Evolutionary conservation across 306 rosid species (phyloP).

Genomic region (Castanea mollissima): DNA sequence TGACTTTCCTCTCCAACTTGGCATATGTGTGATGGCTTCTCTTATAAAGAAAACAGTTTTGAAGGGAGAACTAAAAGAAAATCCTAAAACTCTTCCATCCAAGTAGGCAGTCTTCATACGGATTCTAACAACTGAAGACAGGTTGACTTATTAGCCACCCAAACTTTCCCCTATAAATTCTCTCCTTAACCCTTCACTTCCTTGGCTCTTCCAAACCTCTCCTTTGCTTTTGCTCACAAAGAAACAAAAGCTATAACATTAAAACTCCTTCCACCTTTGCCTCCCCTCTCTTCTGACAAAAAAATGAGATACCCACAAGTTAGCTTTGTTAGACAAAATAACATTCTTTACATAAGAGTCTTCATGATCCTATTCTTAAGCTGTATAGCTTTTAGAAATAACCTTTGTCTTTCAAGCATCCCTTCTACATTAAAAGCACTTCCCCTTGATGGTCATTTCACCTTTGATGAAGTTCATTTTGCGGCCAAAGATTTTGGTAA

Average conservation of each 20-base stretch:
- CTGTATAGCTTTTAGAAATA: conserved; percentile 42
- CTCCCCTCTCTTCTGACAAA: conserved; percentile 24
- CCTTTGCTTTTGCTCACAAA: conserved; percentile 26
- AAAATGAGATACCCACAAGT: conserved; percentile 40
- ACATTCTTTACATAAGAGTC: conserved; percentile 45
- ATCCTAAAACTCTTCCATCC: conserved; percentile 55
- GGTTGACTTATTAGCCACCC: conserved; percentile 69
- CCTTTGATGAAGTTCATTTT: conserved; percentile 52
- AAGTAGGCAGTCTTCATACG: conserved; percentile 72
- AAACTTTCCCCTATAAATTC: conserved; percentile 60
- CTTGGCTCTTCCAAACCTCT: conserved; percentile 39
- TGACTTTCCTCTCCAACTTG: conserved; percentile 72
- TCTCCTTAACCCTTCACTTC: conserved; percentile 38
- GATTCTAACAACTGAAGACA: conserved; percentile 54
- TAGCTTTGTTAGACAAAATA: conserved; percentile 37
- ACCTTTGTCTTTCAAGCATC: conserved; percentile 47
- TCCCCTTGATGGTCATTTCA: conserved; percentile 63
- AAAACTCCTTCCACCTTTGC: conserved; percentile 47
- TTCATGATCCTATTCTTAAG: conserved; percentile 54
- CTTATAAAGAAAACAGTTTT: conserved; percentile 45
- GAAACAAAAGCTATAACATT: conserved; percentile 20
- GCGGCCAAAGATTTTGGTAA: conserved; percentile 89
- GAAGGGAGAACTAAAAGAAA: conserved; percentile 51
- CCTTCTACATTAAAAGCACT: conserved; percentile 55
- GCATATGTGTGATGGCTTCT: conserved; percentile 53